Conservation (phyloP, 2,329 filamentous ascomycete species). For the Aspergillus intermedius region DNA sequence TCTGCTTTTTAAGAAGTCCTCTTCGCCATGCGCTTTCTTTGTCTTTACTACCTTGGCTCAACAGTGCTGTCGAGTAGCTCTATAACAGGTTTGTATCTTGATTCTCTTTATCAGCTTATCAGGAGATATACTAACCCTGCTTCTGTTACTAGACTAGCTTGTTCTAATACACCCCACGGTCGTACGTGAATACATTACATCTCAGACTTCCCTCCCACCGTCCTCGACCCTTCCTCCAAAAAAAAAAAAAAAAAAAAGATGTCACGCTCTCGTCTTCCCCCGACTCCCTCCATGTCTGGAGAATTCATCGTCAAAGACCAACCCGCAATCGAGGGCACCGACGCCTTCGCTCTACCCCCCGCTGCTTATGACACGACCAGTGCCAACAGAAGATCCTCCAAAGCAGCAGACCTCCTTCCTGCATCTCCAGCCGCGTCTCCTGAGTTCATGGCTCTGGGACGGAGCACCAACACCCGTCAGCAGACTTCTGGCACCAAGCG, state of each 20-base stretch:
- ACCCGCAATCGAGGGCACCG: slow-evolving; percentile 21
- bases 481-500: slow-evolving; percentile 31
- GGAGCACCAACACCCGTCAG: slow-evolving; percentile 19
- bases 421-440: slow-evolving; percentile 29
- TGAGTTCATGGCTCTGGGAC: slow-evolving; percentile 15
- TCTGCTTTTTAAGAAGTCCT: too few relatives aligned
- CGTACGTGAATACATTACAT: not conserved
- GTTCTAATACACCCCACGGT: too few relatives aligned
- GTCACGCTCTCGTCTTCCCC: slow-evolving; percentile 30
- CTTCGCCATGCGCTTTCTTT: too few relatives aligned
- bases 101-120: too few relatives aligned
- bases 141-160: too few relatives aligned
- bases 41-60: too few relatives aligned
- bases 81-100: too few relatives aligned
- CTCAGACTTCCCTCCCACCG: not conserved
- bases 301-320: slow-evolving; percentile 33
- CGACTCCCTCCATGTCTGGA: slow-evolving; percentile 34
- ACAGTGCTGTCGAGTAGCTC: too few relatives aligned
- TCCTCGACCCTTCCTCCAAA: not conserved
- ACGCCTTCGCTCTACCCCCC: slow-evolving; percentile 31
- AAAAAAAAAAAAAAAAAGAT: too few relatives aligned
- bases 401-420: too few relatives aligned
- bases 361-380: slow-evolving; percentile 27
- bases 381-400: slow-evolving; percentile 20
- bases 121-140: too few relatives aligned